phyloP scores from a whole-genome alignment of 1,284 basidiomycete genomes.

The Mycosarcoma maydis region DNA sequence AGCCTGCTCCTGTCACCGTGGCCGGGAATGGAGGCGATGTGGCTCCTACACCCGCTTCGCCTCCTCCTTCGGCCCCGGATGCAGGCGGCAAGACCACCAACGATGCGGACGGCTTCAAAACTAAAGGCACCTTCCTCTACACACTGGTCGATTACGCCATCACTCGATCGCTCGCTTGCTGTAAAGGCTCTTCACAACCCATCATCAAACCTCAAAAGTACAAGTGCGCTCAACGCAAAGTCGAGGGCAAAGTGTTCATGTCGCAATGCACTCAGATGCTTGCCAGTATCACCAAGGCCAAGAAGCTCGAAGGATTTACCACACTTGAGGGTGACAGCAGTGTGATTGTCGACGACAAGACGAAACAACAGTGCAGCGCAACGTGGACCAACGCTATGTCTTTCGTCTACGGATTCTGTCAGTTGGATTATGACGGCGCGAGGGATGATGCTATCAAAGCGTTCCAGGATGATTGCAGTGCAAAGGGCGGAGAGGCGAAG shows the following conservation, averaged over 20 bases:
- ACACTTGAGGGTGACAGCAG: constrained; percentile 12
- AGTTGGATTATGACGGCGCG: constrained; percentile 26
- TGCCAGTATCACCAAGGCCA: constrained; percentile 17
- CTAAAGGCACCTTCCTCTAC: constrained; percentile 29
- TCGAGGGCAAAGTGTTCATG: constrained; percentile 11
- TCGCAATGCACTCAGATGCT: constrained; percentile 28
- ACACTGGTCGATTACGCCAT: constrained; percentile 30
- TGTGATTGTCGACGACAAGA: constrained; percentile 30
- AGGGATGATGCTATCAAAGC: constrained; percentile 14
- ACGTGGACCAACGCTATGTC: constrained; percentile 28
- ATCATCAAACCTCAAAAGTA: constrained; percentile 17
- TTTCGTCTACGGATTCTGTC: constrained; percentile 37
- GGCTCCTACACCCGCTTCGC: not conserved
- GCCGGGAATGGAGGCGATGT: not conserved
- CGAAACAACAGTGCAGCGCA: constrained; percentile 24
- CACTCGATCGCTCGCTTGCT: constrained; percentile 25
- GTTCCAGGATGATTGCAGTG: constrained; percentile 19
- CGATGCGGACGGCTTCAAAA: constrained; percentile 30
- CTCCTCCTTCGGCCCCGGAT: constrained; percentile 3
- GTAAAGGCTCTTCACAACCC: constrained; percentile 13
- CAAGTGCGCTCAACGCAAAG: constrained; percentile 34
- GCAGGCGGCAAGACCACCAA: constrained; percentile 13
- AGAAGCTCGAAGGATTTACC: constrained; percentile 18
- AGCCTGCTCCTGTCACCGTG: constrained; percentile 6
- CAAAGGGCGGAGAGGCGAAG: constrained; percentile 25